These are phyloP conservation scores for Dioscorea alata DNA, from an alignment of 106 monocot genomes.

Conservation along the genomic window DNA sequence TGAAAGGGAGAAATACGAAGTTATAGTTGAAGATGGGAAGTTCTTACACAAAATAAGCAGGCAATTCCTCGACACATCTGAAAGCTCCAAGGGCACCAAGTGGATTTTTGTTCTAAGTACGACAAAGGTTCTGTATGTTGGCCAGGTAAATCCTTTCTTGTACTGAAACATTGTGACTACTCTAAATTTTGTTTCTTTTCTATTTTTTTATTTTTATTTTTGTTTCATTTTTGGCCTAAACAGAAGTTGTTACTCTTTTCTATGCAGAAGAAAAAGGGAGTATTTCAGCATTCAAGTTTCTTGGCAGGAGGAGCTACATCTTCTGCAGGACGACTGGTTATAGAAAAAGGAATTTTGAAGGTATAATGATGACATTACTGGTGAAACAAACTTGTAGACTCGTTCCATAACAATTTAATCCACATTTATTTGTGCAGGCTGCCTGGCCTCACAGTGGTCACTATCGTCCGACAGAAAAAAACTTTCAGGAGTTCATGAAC, in stretches of 20 bases:
- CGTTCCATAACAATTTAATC: neutral
- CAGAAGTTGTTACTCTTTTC: too few relatives aligned
- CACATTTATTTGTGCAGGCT: conserved; percentile 32
- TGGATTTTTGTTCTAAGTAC: conserved; percentile 96
- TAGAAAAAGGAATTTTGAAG: conserved; percentile 68
- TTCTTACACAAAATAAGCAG: conserved; percentile 47
- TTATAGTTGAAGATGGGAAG: conserved; percentile 55
- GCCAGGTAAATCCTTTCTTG: conserved; percentile 29
- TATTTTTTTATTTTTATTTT: neutral
- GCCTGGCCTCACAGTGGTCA: conserved; percentile 96
- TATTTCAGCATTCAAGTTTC: conserved; percentile 95
- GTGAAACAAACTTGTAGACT: conserved; percentile 1
- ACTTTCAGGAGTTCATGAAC: conserved; percentile 70
- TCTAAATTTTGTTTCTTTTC: neutral
- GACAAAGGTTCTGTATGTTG: conserved; percentile 68
- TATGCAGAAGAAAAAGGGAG: conserved; percentile 79
- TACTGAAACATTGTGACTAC: neutral
- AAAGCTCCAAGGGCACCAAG: conserved; percentile 33
- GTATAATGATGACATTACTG: conserved; percentile 14
- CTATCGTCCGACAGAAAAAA: conserved; percentile 74
- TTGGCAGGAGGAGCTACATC: conserved; percentile 92
- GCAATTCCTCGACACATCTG: conserved; percentile 49
- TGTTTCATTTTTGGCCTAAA: too few relatives aligned
- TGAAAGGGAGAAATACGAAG: conserved; percentile 80
- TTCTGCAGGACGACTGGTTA: conserved; percentile 82